Conservation (phyloP, 495 filamentous ascomycete genomes). For the Penicillium malachiteum region DNA sequence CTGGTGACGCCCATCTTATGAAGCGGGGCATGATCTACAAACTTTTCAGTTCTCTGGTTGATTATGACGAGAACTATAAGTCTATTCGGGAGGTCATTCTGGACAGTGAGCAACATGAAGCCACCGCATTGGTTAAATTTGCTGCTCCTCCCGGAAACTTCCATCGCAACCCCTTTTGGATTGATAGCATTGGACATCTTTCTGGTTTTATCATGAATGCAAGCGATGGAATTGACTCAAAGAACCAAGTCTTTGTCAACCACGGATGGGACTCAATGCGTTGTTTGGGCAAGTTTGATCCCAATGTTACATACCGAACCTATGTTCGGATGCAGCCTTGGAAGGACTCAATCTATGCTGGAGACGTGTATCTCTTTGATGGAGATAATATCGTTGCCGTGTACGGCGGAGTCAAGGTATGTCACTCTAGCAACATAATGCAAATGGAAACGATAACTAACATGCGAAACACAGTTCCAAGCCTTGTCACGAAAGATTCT, state of each 20-base stretch:
- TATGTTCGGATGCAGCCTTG: constrained; percentile 66
- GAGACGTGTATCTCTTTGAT: constrained; percentile 55
- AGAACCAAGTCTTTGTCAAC: constrained; percentile 70
- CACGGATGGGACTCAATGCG: constrained; percentile 76
- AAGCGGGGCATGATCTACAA: constrained; percentile 75
- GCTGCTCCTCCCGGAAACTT: constrained; percentile 62
- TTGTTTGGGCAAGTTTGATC: constrained; percentile 62
- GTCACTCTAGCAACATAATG: constrained; percentile 13
- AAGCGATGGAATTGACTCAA: constrained; percentile 68
- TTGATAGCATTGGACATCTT: constrained; percentile 62
- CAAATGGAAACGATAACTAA: constrained; percentile 15
- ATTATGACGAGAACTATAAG: constrained; percentile 65
- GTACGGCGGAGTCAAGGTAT: constrained; percentile 62
- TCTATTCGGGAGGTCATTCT: constrained; percentile 77
- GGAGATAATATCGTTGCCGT: constrained; percentile 62
- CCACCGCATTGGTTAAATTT: constrained; percentile 68
- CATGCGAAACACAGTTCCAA: constrained; percentile 51
- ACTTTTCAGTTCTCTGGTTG: constrained; percentile 67
- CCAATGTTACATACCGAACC: constrained; percentile 64
- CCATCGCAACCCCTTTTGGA: constrained; percentile 68
- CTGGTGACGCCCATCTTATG: constrained; percentile 55
- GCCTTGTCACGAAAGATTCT: constrained; percentile 64
- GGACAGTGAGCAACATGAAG: constrained; percentile 67
- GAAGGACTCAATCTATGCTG: constrained; percentile 44
- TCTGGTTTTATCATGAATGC: constrained; percentile 81